Evolutionary conservation across 331 rosid species (phyloP).

Genomic region (Acacia concinna): DNA sequence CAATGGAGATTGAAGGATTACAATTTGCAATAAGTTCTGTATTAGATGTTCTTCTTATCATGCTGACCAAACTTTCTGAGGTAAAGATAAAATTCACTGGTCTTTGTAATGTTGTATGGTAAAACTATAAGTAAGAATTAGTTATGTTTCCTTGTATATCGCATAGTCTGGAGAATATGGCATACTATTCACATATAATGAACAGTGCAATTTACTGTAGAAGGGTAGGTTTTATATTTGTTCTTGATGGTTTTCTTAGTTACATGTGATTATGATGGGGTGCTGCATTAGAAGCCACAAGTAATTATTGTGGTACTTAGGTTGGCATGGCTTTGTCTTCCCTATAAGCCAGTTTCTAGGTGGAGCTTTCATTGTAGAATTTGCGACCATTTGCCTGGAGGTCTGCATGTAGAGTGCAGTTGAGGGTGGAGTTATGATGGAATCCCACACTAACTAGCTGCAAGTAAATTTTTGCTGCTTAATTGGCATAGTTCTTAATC

Average conservation of each 20-base stretch:
- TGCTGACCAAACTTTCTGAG: conserved; percentile 78
- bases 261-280: not conserved
- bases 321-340: not conserved
- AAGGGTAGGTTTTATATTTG: not conserved
- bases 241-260: conserved; percentile 1
- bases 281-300: not conserved
- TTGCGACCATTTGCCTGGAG: not conserved
- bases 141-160: not conserved
- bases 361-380: not conserved
- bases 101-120: conserved; percentile 19
- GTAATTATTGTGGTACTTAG: not conserved
- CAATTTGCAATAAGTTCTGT: conserved; percentile 67
- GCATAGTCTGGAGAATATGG: not conserved
- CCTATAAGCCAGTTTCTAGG: not conserved
- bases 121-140: not conserved
- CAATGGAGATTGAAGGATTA: conserved; percentile 82
- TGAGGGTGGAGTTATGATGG: not conserved
- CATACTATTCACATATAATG: not conserved
- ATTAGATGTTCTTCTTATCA: conserved; percentile 62
- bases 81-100: conserved; percentile 35
- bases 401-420: not conserved
- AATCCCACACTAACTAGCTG: not conserved
- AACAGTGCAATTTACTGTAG: not conserved
- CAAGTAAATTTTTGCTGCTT: not conserved
- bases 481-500: not conserved